phyloP scores from a whole-genome alignment of 495 filamentous ascomycete species.

The Trichoderma reesei region DNA sequence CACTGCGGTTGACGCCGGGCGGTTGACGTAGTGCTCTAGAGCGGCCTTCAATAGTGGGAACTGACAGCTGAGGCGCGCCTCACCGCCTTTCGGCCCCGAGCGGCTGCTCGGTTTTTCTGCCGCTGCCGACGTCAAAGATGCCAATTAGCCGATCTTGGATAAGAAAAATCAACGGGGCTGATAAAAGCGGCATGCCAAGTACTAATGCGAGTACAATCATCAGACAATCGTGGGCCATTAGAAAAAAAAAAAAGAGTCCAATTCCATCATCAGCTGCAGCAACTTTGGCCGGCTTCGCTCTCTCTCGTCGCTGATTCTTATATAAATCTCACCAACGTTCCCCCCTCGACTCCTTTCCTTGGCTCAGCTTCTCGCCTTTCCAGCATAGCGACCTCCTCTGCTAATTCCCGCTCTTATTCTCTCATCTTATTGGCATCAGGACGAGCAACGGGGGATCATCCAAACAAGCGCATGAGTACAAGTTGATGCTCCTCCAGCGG shows the following conservation, averaged over 20 bases:
- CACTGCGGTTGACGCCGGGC: too few species aligned
- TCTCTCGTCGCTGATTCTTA: too few species aligned
- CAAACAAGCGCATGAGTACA: too few species aligned
- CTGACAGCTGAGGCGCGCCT: not conserved
- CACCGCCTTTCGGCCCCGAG: slow-evolving; percentile 4
- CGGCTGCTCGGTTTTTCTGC: not conserved
- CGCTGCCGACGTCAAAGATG: not conserved
- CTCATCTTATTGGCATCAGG: not conserved
- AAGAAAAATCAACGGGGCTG: slow-evolving; percentile 5
- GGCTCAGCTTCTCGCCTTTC: not conserved
- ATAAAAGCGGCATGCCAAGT: too few species aligned
- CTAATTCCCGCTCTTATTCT: not conserved
- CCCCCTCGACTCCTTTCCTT: not conserved
- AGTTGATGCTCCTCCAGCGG: not conserved
- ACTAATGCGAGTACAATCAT: too few species aligned
- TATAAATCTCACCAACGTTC: too few species aligned
- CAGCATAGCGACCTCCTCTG: not conserved
- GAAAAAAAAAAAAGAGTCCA: too few species aligned
- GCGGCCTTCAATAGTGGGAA: too few species aligned
- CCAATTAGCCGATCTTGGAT: not conserved
- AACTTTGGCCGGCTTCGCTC: too few species aligned
- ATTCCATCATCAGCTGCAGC: too few species aligned
- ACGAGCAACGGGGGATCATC: not conserved
- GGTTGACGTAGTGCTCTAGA: too few species aligned
- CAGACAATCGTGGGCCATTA: too few species aligned